Conservation (phyloP, 23 red algal species). For the Cyanidiococcus yangmingshanensis region DNA sequence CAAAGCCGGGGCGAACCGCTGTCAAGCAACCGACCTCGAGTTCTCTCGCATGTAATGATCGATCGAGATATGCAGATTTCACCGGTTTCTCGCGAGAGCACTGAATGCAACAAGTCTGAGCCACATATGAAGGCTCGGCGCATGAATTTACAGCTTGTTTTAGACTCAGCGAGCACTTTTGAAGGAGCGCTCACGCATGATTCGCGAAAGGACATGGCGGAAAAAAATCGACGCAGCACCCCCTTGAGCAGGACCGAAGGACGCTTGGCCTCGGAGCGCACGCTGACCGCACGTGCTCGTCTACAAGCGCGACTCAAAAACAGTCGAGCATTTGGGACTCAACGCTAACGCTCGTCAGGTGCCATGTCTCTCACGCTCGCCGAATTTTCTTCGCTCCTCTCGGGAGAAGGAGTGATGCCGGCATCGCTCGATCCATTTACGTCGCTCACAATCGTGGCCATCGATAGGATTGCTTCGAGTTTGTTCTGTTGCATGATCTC, state of each 20-base stretch:
- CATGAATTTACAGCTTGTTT: neutral
- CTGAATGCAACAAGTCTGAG: neutral
- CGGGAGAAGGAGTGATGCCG: too few relatives aligned
- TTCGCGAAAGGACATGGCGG: too few relatives aligned
- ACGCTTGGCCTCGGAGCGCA: neutral
- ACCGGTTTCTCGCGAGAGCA: neutral
- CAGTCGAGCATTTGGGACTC: neutral
- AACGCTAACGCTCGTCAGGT: too few relatives aligned
- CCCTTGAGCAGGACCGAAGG: neutral
- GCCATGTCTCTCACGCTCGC: too few relatives aligned
- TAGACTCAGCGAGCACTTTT: neutral
- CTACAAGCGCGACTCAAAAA: neutral
- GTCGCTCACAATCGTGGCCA: too few relatives aligned
- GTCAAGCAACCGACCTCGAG: neutral
- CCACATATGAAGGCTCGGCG: neutral
- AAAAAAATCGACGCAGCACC: too few relatives aligned
- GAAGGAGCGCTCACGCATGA: too few relatives aligned
- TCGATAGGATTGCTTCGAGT: too few relatives aligned
- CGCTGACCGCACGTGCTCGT: neutral
- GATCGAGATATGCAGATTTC: neutral
- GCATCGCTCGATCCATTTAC: too few relatives aligned
- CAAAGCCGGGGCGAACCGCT: too few relatives aligned
- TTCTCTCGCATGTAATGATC: neutral
- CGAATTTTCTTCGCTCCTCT: too few relatives aligned
- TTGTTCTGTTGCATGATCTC: too few relatives aligned